Percentiles rank a stretch among this genome's conserved stretches.
Evolutionary conservation across 805 yeast genomes (phyloP).

Genomic region (Kodamaea laetipori): DNA sequence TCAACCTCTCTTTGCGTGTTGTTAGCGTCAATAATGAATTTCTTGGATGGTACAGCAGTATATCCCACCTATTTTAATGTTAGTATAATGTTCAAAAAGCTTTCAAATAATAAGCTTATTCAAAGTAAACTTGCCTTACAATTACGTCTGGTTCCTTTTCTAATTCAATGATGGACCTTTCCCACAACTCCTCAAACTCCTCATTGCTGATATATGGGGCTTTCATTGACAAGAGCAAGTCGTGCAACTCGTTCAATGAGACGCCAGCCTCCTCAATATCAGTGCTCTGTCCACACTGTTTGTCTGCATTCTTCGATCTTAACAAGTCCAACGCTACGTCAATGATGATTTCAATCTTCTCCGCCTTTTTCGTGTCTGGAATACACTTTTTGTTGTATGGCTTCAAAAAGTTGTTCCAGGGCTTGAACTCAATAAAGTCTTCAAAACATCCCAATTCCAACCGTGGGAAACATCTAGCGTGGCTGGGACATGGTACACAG

Average conservation of each 20-base stretch:
- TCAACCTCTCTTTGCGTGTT: conserved; percentile 40
- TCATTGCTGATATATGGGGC: conserved; percentile 53
- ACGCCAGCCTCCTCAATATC: conserved; percentile 55
- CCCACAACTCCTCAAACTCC: conserved; percentile 79
- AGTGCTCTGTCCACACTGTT: conserved; percentile 54
- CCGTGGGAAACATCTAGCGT: conserved; percentile 70
- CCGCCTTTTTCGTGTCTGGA: conserved; percentile 71
- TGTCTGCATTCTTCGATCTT: conserved; percentile 66
- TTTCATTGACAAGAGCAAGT: conserved; percentile 48
- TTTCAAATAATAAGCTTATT: not conserved
- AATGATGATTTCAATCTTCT: conserved; percentile 64
- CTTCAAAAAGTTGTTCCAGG: conserved; percentile 54
- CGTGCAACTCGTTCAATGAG: conserved; percentile 50
- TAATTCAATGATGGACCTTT: conserved; percentile 58
- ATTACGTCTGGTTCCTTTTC: conserved; percentile 67
- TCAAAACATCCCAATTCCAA: conserved; percentile 68
- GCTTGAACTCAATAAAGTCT: conserved; percentile 55
- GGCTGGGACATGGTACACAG: conserved; percentile 79
- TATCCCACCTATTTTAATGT: conserved; percentile 18
- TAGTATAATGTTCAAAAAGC: conserved; percentile 8
- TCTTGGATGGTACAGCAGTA: conserved; percentile 17
- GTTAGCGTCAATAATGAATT: conserved; percentile 33
- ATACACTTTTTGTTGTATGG: conserved; percentile 58
- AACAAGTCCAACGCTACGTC: conserved; percentile 66
- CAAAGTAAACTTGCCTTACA: conserved; percentile 68